Percentiles rank a stretch among this genome's conserved stretches.
These are phyloP conservation scores for Nigrospora sphaerica DNA, from an alignment of 2,329 filamentous ascomycete species.

Conservation along the genomic window DNA sequence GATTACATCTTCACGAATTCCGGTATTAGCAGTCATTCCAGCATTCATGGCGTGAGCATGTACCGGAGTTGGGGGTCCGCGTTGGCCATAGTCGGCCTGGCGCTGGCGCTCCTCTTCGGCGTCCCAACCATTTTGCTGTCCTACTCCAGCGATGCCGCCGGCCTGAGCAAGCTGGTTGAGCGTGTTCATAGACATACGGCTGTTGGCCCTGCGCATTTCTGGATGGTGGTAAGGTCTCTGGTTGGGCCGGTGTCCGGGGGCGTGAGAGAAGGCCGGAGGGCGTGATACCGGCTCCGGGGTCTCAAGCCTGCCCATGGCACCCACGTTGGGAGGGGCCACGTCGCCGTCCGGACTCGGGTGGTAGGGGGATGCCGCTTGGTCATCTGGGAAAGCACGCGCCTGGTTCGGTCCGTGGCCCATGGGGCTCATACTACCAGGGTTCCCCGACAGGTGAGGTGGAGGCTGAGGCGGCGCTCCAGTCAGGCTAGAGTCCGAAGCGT, in stretches of 20 bases:
- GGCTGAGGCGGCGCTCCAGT: conserved; percentile 12
- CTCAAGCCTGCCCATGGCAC: conserved; percentile 46
- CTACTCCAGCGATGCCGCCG: conserved; percentile 39
- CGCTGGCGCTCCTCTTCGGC: conserved; percentile 23
- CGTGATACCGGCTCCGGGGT: conserved; percentile 70
- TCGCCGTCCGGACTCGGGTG: conserved; percentile 53
- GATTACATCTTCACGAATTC: conserved; percentile 46
- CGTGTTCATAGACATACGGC: conserved; percentile 75
- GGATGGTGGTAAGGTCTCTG: conserved; percentile 67
- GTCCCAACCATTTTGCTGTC: conserved; percentile 19
- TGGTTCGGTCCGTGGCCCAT: conserved; percentile 27
- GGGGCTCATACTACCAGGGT: conserved; percentile 19
- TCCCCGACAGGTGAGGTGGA: conserved; percentile 13
- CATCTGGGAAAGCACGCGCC: conserved; percentile 31
- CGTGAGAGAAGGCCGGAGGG: conserved; percentile 75
- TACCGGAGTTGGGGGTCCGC: conserved; percentile 36
- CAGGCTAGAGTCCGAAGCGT: conserved; percentile 38
- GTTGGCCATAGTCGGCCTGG: conserved; percentile 24
- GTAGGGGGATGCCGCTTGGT: conserved; percentile 41
- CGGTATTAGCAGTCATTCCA: conserved; percentile 47
- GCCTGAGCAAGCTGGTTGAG: conserved; percentile 73
- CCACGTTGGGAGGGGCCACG: conserved; percentile 38
- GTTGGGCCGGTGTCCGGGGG: conserved; percentile 61
- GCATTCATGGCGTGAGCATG: conserved; percentile 41
- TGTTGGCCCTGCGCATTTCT: conserved; percentile 74